phyloP scores from a whole-genome alignment of 1,284 basidiomycete genomes.

The Puccinia triticina region DNA sequence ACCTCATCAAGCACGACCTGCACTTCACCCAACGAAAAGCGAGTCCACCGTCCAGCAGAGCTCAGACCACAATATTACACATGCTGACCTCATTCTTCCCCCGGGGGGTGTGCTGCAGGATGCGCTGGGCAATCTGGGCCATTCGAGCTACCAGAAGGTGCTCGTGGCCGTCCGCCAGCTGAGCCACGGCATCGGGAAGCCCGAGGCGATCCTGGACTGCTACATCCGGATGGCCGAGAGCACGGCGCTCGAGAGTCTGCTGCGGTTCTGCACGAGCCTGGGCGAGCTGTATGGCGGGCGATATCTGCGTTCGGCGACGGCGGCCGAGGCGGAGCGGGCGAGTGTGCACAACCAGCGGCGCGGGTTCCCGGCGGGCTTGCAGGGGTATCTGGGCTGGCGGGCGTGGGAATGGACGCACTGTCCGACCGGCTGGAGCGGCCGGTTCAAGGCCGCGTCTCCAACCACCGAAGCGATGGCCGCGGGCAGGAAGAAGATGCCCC shows the following conservation, averaged over 20 bases:
- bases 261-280: conserved; percentile 30
- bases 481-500: background rate
- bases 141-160: conserved; percentile 29
- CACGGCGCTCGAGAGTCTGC: conserved; percentile 17
- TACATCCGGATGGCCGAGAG: conserved; percentile 34
- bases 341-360: background rate
- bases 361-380: conserved; percentile 18
- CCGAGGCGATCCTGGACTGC: background rate
- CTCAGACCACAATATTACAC: too few relatives aligned
- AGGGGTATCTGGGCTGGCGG: background rate
- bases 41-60: too few relatives aligned
- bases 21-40: conserved; percentile 35
- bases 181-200: conserved; percentile 4
- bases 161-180: background rate
- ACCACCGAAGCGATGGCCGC: too few relatives aligned
- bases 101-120: too few relatives aligned
- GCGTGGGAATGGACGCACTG: conserved; percentile 27
- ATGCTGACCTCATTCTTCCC: too few relatives aligned
- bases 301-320: conserved; percentile 5
- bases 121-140: conserved; percentile 21
- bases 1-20: conserved; percentile 4
- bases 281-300: background rate
- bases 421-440: conserved; percentile 19
- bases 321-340: background rate
- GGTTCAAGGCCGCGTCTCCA: background rate